These are phyloP conservation scores for Cadophora sp. DNA, from an alignment of 2,329 filamentous ascomycete species.

Conservation along the genomic window DNA sequence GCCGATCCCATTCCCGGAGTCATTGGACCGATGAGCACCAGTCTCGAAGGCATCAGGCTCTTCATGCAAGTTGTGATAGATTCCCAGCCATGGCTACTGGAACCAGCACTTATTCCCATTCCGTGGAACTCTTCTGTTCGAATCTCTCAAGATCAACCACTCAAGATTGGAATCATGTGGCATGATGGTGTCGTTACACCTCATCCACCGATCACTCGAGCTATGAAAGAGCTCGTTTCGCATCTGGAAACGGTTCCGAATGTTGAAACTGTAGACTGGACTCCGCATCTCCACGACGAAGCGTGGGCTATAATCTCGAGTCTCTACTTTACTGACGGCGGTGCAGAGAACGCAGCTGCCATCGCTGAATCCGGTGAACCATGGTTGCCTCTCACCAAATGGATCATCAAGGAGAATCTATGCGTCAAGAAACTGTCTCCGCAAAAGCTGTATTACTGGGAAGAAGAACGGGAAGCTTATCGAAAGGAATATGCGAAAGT, in stretches of 20 bases:
- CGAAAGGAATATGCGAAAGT: slow-evolving; percentile 31
- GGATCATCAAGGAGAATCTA: slow-evolving; percentile 36
- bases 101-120: slow-evolving; percentile 58
- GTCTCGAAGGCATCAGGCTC: slow-evolving; percentile 54
- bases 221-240: slow-evolving; percentile 25
- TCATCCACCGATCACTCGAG: slow-evolving; percentile 31
- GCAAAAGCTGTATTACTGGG: slow-evolving; percentile 34
- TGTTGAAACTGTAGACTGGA: slow-evolving; percentile 35
- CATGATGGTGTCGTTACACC: slow-evolving; percentile 32
- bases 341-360: slow-evolving; percentile 27
- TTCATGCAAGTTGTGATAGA: slow-evolving; percentile 34
- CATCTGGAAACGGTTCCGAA: slow-evolving; percentile 23
- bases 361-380: slow-evolving; percentile 32
- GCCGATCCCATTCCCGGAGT: slow-evolving; percentile 32
- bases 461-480: slow-evolving; percentile 48
- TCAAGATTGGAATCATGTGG: slow-evolving; percentile 46
- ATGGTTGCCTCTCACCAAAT: slow-evolving; percentile 30
- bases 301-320: slow-evolving; percentile 31
- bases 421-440: slow-evolving; percentile 32
- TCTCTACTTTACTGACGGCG: slow-evolving; percentile 36
- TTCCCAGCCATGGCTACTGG: slow-evolving; percentile 55
- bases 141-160: slow-evolving; percentile 36
- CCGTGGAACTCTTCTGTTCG: slow-evolving; percentile 50
- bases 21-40: slow-evolving; percentile 51
- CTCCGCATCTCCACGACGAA: slow-evolving; percentile 32